Base-by-base conservation (phyloP, 2,329 filamentous ascomycete genomes). In the Albophoma yamanashiensis region DNA sequence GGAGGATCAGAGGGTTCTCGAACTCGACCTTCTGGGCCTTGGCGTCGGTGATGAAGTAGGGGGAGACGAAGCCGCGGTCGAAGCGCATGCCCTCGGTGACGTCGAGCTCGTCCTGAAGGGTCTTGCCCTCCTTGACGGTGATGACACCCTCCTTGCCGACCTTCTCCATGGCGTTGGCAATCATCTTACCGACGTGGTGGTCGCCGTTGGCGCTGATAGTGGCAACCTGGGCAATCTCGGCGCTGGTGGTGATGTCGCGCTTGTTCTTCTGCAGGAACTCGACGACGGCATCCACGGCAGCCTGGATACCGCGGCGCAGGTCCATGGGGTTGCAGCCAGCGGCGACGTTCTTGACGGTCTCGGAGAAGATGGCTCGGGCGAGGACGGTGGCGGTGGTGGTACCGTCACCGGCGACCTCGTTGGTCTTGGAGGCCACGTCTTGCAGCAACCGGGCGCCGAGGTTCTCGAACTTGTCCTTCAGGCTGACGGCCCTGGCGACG, bases 281-380 rank as follows among this genome's bases (percentile, higher is more conserved):
- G 69, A 99, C 92, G 60, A 97, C 94, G 63, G 92, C 88, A 66
- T 96, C 91, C 65, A 99, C 94, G 62, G 93, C 93, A 67, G 92
- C 90, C 82, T 99, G 94, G 72, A 94, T 97, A 77, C 94, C 94
- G 70, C 94, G 89, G 76, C 94, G 89, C 72, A 99, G 85, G 74
- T 99, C 94, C 94, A 99, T 97, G 67, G 94, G 94, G 83, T 99
- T 99, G 89, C 94, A 99, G 73, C 94, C 94, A 65, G 94, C 94
- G 67, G 94, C 94, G 66, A 99, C 94, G 76, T 99, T 99, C 89
- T 99, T 99, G 75, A 97, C 94, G 59, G 93, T 97, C 85, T 99
- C 94, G 77, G 94, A 96, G 86, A 99, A 99, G 80, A 99, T 99
- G 75, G 92, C 90, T 69, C 92, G 91, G 69, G 92, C 94, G 67